Evolutionary conservation across 768 basidiomycete genomes (phyloP), one percentile per base, ranked within the genome.

Genomic region (Leccinellum luteum): DNA sequence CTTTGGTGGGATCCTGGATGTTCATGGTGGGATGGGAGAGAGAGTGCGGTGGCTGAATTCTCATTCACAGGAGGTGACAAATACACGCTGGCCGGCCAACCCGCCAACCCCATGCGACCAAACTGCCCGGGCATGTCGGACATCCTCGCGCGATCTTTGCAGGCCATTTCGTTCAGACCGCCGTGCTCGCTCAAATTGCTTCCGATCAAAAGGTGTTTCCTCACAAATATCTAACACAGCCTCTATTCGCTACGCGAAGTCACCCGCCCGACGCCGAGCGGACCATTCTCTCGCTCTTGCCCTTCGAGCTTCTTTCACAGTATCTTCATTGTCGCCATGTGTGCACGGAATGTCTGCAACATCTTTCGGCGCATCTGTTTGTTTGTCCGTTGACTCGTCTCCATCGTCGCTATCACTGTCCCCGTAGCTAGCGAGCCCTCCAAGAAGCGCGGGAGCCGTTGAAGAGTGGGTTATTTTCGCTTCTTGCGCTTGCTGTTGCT

Each of bases 281-380:
- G 77, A 75, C 86, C 86, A 87, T 59, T 82, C 78, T 64, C 77
- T 82, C 10, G 85, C 82, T 57, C 81, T 77, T 21, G 74, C 76
- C 13, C 85, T 76, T n/a, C 85, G 74, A 2, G 79, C 81, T 56
- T 79, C 79, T 61, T 59, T 64, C 21, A 69, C 69, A 51, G 65
- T 70, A n/a, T 64, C 71, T 48, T 55, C 59, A 19, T 30, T 43
- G 5, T 1, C 45, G 13, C 45, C 56, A 31, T 49, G 43, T 6
- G 35, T 47, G 30, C 7, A 17, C 19, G 54, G 7, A n/a, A 50
- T 14, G 49, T 25, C 48, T 30, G 14, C 45, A 35, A 4, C 28
- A 55, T 30, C 21, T 41, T 52, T n/a, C 7, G 47, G 45, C n/a
- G 49, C 45, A 7, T 52, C 54, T 12, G 56, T 58, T 14, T 59